Percentiles rank a stretch among this genome's conserved stretches.
Evolutionary conservation across 331 rosid genomes (phyloP).

Genomic region (Pyracantha coccinea): DNA sequence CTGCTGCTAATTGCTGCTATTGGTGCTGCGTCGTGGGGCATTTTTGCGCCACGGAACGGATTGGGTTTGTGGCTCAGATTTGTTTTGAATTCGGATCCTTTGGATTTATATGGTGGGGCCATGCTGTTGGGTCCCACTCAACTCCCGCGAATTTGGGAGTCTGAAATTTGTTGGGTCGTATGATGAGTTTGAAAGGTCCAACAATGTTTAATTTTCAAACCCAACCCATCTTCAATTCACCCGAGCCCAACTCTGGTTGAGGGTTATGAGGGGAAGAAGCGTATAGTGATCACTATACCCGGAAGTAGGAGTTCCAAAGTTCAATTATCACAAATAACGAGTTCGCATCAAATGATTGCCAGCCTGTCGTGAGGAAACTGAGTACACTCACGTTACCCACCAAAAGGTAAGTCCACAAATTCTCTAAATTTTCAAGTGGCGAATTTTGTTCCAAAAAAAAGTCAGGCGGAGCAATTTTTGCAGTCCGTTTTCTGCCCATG

Average conservation of each 20-base stretch:
- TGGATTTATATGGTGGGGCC: neutral
- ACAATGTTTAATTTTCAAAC: neutral
- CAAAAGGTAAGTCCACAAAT: too few relatives aligned
- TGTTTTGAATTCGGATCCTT: neutral
- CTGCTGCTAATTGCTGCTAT: neutral
- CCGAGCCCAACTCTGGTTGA: neutral
- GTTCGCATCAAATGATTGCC: too few relatives aligned
- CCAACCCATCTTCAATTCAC: neutral
- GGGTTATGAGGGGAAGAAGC: neutral
- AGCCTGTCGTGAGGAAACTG: too few relatives aligned
- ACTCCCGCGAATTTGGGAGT: neutral
- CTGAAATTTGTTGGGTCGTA: neutral
- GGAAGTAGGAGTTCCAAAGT: too few relatives aligned
- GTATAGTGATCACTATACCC: too few relatives aligned
- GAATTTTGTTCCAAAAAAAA: too few relatives aligned
- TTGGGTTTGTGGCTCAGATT: conserved; percentile 11
- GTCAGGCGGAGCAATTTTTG: too few relatives aligned
- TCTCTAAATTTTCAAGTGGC: too few relatives aligned
- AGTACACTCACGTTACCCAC: too few relatives aligned
- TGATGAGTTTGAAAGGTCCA: neutral
- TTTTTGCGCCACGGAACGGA: conserved; percentile 4
- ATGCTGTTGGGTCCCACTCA: neutral
- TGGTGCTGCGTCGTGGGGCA: neutral
- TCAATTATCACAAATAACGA: too few relatives aligned
- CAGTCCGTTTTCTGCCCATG: too few relatives aligned